These are phyloP conservation scores for Colletotrichum tabaci DNA, from an alignment of 2,329 filamentous ascomycete species.

Conservation along the genomic window DNA sequence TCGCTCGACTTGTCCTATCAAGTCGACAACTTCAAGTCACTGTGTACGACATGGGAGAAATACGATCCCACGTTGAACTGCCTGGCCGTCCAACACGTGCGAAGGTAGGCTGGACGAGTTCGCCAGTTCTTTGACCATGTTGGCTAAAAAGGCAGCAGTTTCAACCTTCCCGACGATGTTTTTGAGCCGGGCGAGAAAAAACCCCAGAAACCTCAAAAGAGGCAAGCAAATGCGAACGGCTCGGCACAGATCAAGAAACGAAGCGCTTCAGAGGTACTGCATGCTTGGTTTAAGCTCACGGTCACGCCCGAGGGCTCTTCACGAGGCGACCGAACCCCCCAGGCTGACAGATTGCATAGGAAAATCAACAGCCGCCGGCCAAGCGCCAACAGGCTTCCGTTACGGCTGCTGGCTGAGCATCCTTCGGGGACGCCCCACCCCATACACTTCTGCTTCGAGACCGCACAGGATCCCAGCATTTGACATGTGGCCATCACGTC, in stretches of 20 bases:
- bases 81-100: conserved; percentile 85
- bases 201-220: conserved; percentile 67
- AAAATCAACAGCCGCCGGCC: conserved; percentile 54
- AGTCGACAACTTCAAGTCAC: conserved; percentile 88
- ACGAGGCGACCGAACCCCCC: conserved; percentile 54
- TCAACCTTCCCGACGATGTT: conserved; percentile 89
- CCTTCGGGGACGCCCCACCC: not conserved
- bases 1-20: conserved; percentile 84
- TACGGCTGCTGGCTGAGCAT: conserved; percentile 55
- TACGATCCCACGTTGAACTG: conserved; percentile 84
- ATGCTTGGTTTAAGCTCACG: conserved; percentile 21
- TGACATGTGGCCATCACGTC: not conserved
- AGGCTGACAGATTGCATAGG: conserved; percentile 49
- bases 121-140: not conserved
- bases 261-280: conserved; percentile 61
- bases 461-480: not conserved
- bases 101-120: conserved; percentile 75
- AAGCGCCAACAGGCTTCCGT: conserved; percentile 61
- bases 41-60: conserved; percentile 82
- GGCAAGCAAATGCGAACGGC: conserved; percentile 54
- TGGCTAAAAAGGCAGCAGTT: conserved; percentile 65
- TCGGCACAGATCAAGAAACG: conserved; percentile 63
- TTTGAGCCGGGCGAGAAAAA: conserved; percentile 85
- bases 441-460: not conserved
- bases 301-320: conserved; percentile 15